These are phyloP conservation scores for Fraxinus albicans DNA, from an alignment of 305 asterid species.

Conservation along the genomic window DNA sequence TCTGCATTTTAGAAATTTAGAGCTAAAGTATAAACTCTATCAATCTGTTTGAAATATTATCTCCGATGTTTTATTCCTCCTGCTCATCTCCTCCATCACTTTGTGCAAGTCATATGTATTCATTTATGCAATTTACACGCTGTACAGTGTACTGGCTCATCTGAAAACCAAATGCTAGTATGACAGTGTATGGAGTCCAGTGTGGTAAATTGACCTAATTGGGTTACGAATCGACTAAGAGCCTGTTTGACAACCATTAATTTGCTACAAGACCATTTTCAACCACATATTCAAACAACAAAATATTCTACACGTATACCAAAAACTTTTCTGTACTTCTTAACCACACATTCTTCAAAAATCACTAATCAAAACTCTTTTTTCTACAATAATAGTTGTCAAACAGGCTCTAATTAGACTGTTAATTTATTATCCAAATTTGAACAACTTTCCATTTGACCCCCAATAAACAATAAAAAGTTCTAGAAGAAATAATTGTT, in stretches of 20 bases:
- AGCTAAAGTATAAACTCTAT: background rate
- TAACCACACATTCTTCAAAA: background rate
- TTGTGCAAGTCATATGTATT: background rate
- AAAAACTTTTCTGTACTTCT: background rate
- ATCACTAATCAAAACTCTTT: background rate
- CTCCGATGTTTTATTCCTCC: background rate
- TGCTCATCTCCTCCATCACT: background rate
- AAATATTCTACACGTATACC: background rate
- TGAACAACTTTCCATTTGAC: background rate
- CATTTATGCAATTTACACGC: background rate
- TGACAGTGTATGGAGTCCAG: background rate
- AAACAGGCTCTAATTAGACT: background rate
- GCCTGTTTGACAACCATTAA: background rate
- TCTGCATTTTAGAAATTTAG: background rate
- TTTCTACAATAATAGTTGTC: background rate
- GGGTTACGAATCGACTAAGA: background rate
- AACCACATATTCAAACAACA: background rate
- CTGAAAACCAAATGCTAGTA: background rate
- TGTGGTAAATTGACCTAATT: background rate
- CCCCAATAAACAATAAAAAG: background rate
- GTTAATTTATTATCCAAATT: background rate
- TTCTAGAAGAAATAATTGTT: background rate
- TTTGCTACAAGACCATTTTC: background rate
- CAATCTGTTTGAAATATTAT: background rate
- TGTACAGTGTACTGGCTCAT: background rate